Conservation (phyloP, 2,329 filamentous ascomycete species). For the Ophiostoma pallidulum region DNA sequence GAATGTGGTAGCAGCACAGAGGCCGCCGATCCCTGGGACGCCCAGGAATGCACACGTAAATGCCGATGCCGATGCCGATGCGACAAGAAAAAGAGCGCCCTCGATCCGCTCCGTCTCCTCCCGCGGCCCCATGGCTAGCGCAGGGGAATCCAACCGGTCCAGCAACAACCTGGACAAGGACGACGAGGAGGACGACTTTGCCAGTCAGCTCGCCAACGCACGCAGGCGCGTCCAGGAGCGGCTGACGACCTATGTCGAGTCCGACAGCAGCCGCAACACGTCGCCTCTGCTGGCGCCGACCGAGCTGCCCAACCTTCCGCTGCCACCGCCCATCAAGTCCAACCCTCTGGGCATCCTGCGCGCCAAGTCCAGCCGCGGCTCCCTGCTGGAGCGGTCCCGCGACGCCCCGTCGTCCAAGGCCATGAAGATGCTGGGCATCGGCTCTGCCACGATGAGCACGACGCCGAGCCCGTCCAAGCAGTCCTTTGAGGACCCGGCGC, state of each 20-base stretch:
- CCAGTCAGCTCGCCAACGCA: constrained; percentile 60
- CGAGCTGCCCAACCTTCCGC: constrained; percentile 27
- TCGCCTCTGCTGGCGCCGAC: constrained; percentile 31
- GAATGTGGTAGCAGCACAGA: neutral
- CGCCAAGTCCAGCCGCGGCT: constrained; percentile 58
- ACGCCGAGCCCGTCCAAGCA: constrained; percentile 31
- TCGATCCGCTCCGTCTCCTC: constrained; percentile 44
- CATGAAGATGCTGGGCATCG: constrained; percentile 52
- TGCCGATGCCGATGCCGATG: neutral
- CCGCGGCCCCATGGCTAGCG: constrained; percentile 37
- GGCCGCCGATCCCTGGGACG: neutral
- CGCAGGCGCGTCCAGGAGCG: constrained; percentile 64
- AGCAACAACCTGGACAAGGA: constrained; percentile 29
- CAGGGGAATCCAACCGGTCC: constrained; percentile 4
- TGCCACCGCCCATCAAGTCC: constrained; percentile 25
- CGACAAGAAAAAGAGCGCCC: neutral
- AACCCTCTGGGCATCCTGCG: constrained; percentile 56
- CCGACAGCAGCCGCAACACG: constrained; percentile 41
- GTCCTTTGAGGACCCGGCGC: constrained; percentile 25
- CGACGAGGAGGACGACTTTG: constrained; percentile 59
- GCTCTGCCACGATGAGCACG: constrained; percentile 31
- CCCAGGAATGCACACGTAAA: constrained; percentile 5
- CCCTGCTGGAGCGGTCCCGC: constrained; percentile 41
- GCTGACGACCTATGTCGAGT: constrained; percentile 58
- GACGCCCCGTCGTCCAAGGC: constrained; percentile 19